Conservation (phyloP, 169 alveolate genomes). For the Cryptosporidium andersoni region DNA sequence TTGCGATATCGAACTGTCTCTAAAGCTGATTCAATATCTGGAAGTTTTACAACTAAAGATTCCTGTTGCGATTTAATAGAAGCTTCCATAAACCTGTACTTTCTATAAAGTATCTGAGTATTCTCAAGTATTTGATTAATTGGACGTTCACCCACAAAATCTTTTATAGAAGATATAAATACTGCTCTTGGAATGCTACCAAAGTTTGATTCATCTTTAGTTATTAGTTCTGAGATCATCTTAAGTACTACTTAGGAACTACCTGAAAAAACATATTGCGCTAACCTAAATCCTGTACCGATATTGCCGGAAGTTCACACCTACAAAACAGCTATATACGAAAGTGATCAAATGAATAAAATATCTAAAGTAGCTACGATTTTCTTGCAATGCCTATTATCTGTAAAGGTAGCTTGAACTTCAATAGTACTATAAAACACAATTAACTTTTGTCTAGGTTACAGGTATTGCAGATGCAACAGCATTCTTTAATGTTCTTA, state of each 20-base stretch:
- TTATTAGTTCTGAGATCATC: conserved; percentile 55
- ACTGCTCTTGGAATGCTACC: conserved; percentile 61
- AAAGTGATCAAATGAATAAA: not conserved
- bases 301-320: not conserved
- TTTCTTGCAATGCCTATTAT: conserved; percentile 38
- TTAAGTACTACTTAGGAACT: not conserved
- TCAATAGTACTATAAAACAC: not conserved
- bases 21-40: conserved; percentile 64
- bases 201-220: conserved; percentile 46
- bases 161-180: conserved; percentile 59
- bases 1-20: conserved; percentile 41
- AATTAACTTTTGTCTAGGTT: conserved; percentile 11
- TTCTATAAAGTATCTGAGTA: conserved; percentile 52
- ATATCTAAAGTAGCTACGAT: conserved; percentile 13
- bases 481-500: conserved; percentile 22
- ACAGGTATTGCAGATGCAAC: conserved; percentile 68
- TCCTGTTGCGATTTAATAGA: conserved; percentile 64
- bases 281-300: not conserved
- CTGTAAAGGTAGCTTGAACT: conserved; percentile 20
- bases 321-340: not conserved
- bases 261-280: not conserved
- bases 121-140: conserved; percentile 26
- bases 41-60: conserved; percentile 31
- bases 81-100: conserved; percentile 51
- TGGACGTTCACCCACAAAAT: conserved; percentile 40